A percentile compares a stretch with the other conserved stretches of the same genome.
Evolutionary conservation across 257 asterid species (phyloP).

Genomic region (Craterostigma plantagineum): DNA sequence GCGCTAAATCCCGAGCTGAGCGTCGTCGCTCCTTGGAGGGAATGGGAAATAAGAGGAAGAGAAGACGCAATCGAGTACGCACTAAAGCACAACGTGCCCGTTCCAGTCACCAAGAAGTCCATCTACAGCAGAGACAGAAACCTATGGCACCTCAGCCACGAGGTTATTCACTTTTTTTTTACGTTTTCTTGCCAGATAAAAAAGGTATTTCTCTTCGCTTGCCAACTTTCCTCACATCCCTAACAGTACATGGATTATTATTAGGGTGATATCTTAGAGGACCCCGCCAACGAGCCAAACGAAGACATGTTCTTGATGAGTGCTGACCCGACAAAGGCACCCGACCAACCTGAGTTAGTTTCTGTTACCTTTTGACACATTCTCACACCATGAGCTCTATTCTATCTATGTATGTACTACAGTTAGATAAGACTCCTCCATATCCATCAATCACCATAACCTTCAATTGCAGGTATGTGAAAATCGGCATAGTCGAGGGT

Average conservation of each 20-base stretch:
- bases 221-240: no score
- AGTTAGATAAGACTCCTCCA: no score
- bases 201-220: not conserved
- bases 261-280: slow-evolving; percentile 87
- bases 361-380: not conserved
- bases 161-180: slow-evolving; percentile 27
- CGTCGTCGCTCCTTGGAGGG: slow-evolving; percentile 99
- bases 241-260: not conserved
- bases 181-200: not conserved
- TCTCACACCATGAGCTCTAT: no score
- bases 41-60: slow-evolving; percentile 91
- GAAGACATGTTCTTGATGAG: slow-evolving; percentile 91
- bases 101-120: slow-evolving; percentile 88
- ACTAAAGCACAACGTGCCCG: slow-evolving; percentile 76
- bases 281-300: slow-evolving; percentile 83
- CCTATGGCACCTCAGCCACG: slow-evolving; percentile 96
- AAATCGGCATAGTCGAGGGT: slow-evolving; percentile 64
- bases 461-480: slow-evolving; percentile 40
- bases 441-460: no score
- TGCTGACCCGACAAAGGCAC: slow-evolving; percentile 72
- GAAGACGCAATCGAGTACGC: slow-evolving; percentile 97
- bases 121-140: slow-evolving; percentile 97
- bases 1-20: slow-evolving; percentile 87
- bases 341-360: slow-evolving; percentile 71
- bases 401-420: no score